These are phyloP conservation scores for Dacryopinax primogenitus DNA, from an alignment of 768 basidiomycete species.

Conservation along the genomic window DNA sequence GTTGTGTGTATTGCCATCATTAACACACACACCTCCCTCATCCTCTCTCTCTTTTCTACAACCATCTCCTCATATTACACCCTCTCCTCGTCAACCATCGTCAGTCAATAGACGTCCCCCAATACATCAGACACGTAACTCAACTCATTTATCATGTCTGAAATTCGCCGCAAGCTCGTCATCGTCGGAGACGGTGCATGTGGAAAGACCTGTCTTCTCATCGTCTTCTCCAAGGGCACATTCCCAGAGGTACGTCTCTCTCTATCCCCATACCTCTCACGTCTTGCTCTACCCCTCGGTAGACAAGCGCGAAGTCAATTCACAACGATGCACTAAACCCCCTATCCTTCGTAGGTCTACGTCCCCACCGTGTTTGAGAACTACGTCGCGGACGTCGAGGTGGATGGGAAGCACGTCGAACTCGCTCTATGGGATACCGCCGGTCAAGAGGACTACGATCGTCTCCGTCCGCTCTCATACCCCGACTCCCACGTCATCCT, in stretches of 20 bases:
- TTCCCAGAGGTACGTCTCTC: constrained; percentile 66
- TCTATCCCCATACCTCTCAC: no score
- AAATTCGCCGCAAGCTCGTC: constrained; percentile 97
- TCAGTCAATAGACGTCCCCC: background rate
- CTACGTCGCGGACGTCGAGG: constrained; percentile 97
- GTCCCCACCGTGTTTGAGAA: constrained; percentile 99
- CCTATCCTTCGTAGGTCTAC: no score
- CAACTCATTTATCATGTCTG: constrained; percentile 50
- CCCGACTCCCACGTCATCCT: constrained; percentile 99
- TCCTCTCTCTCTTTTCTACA: background rate
- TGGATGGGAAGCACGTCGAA: constrained; percentile 97
- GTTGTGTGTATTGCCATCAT: no score
- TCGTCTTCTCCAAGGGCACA: constrained; percentile 91
- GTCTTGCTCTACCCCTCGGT: no score
- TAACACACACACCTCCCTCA: no score
- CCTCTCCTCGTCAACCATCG: background rate
- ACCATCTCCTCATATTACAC: background rate
- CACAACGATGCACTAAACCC: no score
- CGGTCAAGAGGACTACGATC: constrained; percentile 98
- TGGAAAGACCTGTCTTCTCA: constrained; percentile 91
- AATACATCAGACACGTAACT: background rate
- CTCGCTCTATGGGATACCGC: constrained; percentile 99
- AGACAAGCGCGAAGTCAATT: no score
- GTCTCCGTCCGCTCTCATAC: constrained; percentile 92
- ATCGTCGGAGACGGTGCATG: constrained; percentile 98